These are phyloP conservation scores for Candida berthetii DNA, from an alignment of 805 yeast species.

Conservation along the genomic window DNA sequence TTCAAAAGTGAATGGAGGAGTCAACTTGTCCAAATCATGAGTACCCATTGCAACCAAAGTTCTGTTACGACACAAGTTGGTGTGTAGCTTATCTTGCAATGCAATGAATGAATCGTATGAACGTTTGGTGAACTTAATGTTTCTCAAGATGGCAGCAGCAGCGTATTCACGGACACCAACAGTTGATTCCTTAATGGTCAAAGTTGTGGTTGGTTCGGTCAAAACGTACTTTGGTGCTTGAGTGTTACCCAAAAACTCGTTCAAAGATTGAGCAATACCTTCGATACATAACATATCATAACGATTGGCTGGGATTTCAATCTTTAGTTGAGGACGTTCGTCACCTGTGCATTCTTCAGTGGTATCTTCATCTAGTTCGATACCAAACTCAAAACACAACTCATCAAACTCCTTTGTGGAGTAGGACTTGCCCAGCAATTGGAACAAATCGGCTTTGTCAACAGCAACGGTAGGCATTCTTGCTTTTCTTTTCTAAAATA, in stretches of 20 bases:
- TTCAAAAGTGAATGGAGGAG: slow-evolving; percentile 82
- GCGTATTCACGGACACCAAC: slow-evolving; percentile 82
- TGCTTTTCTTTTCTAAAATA: background rate
- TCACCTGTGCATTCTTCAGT: slow-evolving; percentile 67
- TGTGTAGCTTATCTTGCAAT: slow-evolving; percentile 91
- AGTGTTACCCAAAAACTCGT: slow-evolving; percentile 74
- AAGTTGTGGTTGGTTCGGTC: slow-evolving; percentile 50
- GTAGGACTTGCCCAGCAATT: slow-evolving; percentile 62
- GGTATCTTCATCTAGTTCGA: slow-evolving; percentile 96
- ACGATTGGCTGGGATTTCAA: slow-evolving; percentile 97
- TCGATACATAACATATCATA: slow-evolving; percentile 97
- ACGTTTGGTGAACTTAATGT: slow-evolving; percentile 74
- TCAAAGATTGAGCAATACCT: slow-evolving; percentile 93
- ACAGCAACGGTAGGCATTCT: slow-evolving; percentile 95
- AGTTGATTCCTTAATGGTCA: slow-evolving; percentile 75
- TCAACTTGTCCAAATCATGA: slow-evolving; percentile 80
- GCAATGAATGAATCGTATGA: slow-evolving; percentile 92
- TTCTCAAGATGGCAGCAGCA: slow-evolving; percentile 89
- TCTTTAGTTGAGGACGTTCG: slow-evolving; percentile 94
- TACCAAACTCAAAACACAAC: slow-evolving; percentile 94
- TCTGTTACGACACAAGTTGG: slow-evolving; percentile 95
- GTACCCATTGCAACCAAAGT: slow-evolving; percentile 98
- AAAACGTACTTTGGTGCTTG: slow-evolving; percentile 63
- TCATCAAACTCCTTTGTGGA: slow-evolving; percentile 94
- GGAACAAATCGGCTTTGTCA: slow-evolving; percentile 87